These are phyloP conservation scores for Apiotrichum mycotoxinovorans DNA, from an alignment of 1,284 basidiomycete genomes.

Conservation along the genomic window DNA sequence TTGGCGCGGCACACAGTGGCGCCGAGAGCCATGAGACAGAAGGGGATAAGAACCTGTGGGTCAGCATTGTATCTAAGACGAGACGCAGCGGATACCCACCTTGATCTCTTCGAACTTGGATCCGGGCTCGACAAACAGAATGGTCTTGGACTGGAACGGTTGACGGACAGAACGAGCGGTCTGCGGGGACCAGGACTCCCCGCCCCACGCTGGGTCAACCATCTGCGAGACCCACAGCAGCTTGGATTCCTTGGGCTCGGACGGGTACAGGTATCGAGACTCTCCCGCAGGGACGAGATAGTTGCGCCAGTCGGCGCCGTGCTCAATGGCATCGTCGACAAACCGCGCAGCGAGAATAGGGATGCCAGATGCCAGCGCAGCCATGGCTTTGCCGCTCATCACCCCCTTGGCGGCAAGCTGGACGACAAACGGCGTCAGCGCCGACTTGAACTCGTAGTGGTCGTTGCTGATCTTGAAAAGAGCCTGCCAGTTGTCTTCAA, in stretches of 20 bases:
- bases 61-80: slow-evolving; percentile 5
- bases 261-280: slow-evolving; percentile 52
- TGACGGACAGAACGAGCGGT: slow-evolving; percentile 53
- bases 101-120: slow-evolving; percentile 18
- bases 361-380: slow-evolving; percentile 76
- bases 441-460: not conserved
- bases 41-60: slow-evolving; percentile 56
- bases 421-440: slow-evolving; percentile 58
- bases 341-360: slow-evolving; percentile 71
- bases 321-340: slow-evolving; percentile 55
- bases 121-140: slow-evolving; percentile 30
- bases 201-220: slow-evolving; percentile 68
- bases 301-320: slow-evolving; percentile 58
- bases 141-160: slow-evolving; percentile 27
- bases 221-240: slow-evolving; percentile 58
- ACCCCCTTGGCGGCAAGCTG: slow-evolving; percentile 62
- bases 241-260: slow-evolving; percentile 45
- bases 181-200: slow-evolving; percentile 50
- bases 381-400: slow-evolving; percentile 72
- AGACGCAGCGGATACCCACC: slow-evolving; percentile 22
- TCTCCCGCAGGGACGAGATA: slow-evolving; percentile 68
- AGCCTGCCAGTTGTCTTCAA: slow-evolving; percentile 64
- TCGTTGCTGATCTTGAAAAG: slow-evolving; percentile 52
- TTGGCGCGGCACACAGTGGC: slow-evolving; percentile 59
- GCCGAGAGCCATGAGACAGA: slow-evolving; percentile 66